Base-by-base conservation (phyloP, 192 early-diverging fungal species). In the Entomortierella beljakovae region DNA sequence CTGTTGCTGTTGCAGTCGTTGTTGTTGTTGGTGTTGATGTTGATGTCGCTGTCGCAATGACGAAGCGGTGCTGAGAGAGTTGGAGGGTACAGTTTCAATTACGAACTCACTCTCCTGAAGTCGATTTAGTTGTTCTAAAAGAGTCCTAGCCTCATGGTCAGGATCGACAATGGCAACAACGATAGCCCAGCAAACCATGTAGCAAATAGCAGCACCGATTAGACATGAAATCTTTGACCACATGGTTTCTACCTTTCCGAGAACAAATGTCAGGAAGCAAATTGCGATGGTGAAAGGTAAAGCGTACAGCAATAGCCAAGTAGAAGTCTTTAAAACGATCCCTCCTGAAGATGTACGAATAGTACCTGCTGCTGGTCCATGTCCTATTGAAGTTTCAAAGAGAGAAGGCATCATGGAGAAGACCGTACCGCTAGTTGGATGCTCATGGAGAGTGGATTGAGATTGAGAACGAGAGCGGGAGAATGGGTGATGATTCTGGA, bases 381-480 rank as follows among this genome's bases (percentile, higher is more conserved):
- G 71, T 15, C 71, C 71, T 2, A 65, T 31, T 6, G 62, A 43
- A 2, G 71, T 66, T 37, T 74, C 71, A 22, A 74, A 74, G 29
- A 74, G 71, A 3, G 71, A 74, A 37, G 71, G 71, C 71, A 74
- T 74, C 71, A 74, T 74, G 0, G 71, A 74, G 4, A 74, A 51
- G 18, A 74, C 64, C 6, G 71, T 74, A 11, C 71, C 71, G n/a
- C 71, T 64, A n/a, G 71, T 74, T 28, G 71, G 71, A 50, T 74
- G 71, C 31, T 74, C 71, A 38, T 74, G 71, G 0, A 61, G 34
- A 2, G 49, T 59, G 3, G 67, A 5, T 1, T 25, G 35, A 3
- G 46, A 8, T 11, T 28, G 34, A 3, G 59, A 13, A 29, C 15
- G 62, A 53, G 0, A 26, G n/a, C 0, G 60, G 7, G 54, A 57